Evolutionary conservation across 306 rosid genomes (phyloP).

Genomic region (Crotalaria pallida): DNA sequence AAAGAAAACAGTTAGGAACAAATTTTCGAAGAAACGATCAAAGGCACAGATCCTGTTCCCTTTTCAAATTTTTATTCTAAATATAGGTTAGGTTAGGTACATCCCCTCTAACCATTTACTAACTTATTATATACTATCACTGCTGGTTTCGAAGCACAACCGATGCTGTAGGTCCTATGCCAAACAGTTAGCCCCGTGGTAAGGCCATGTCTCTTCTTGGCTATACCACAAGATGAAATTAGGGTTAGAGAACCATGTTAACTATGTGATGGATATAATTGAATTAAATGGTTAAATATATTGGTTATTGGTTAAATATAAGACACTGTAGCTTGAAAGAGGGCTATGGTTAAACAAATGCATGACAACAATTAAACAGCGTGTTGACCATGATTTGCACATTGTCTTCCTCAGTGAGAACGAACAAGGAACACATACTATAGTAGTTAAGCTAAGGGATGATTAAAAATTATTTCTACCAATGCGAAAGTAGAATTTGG

Average conservation of each 20-base stretch:
- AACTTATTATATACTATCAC: slow-evolving; percentile 24
- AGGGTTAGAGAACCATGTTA: slow-evolving; percentile 15
- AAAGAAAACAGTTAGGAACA: slow-evolving; percentile 68
- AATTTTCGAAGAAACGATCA: slow-evolving; percentile 46
- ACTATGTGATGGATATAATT: slow-evolving; percentile 11
- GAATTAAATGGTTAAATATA: background rate
- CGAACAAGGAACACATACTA: slow-evolving; percentile 31
- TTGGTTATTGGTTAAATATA: background rate
- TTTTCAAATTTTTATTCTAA: background rate
- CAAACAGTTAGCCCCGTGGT: slow-evolving; percentile 43
- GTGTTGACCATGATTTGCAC: slow-evolving; percentile 38
- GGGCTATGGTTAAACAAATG: slow-evolving; percentile 27
- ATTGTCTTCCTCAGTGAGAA: slow-evolving; percentile 39
- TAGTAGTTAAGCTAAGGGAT: slow-evolving; percentile 21
- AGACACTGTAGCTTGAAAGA: slow-evolving; percentile 27
- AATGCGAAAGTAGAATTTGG: slow-evolving; percentile 29
- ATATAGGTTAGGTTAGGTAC: slow-evolving; percentile 36
- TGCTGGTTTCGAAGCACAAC: slow-evolving; percentile 43
- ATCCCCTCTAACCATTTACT: slow-evolving; percentile 24
- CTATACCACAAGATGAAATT: slow-evolving; percentile 41
- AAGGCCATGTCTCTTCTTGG: slow-evolving; percentile 44
- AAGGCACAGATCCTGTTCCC: slow-evolving; percentile 67
- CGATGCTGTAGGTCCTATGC: slow-evolving; percentile 54
- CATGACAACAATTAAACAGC: slow-evolving; percentile 44
- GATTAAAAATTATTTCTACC: slow-evolving; percentile 37